A percentile compares a stretch with the other conserved stretches of the same genome.
These are phyloP conservation scores for Lasiodiplodia gonubiensis DNA, from an alignment of 2,329 filamentous ascomycete species.

Conservation along the genomic window DNA sequence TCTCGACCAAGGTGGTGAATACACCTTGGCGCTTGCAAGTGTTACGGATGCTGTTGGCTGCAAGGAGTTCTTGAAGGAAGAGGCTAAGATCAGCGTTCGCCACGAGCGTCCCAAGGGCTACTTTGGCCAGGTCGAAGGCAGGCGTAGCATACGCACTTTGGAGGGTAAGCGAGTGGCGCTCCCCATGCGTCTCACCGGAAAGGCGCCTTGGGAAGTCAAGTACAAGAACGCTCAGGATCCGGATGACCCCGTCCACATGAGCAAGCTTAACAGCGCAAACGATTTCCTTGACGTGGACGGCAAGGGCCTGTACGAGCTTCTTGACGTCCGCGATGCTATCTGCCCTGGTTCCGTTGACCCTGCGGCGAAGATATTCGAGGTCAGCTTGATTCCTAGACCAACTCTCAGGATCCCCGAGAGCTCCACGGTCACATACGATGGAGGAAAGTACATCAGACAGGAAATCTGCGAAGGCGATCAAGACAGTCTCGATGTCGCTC, in stretches of 20 bases:
- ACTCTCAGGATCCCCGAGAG: constrained; percentile 68
- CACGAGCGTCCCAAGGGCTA: constrained; percentile 85
- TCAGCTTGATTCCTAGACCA: constrained; percentile 86
- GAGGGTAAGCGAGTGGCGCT: constrained; percentile 76
- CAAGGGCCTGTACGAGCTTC: constrained; percentile 78
- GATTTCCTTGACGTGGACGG: constrained; percentile 66
- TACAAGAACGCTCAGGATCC: constrained; percentile 71
- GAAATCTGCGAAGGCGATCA: constrained; percentile 95
- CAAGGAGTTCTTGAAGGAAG: constrained; percentile 83
- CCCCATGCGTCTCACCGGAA: constrained; percentile 83
- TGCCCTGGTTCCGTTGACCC: constrained; percentile 83
- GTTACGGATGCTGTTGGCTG: constrained; percentile 87
- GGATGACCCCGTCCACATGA: constrained; percentile 45
- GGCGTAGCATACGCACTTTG: constrained; percentile 73
- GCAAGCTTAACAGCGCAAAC: constrained; percentile 64
- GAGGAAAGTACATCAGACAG: constrained; percentile 69
- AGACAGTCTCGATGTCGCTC: constrained; percentile 80
- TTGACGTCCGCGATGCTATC: constrained; percentile 75
- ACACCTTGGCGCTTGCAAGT: constrained; percentile 82
- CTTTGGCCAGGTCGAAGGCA: constrained; percentile 86
- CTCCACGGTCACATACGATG: constrained; percentile 62
- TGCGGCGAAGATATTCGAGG: constrained; percentile 74
- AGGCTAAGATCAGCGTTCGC: constrained; percentile 82
- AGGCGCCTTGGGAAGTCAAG: constrained; percentile 79
- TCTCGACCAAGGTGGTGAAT: constrained; percentile 83